Base-by-base conservation (phyloP, 495 filamentous ascomycete genomes). In the Copromyces sp. region DNA sequence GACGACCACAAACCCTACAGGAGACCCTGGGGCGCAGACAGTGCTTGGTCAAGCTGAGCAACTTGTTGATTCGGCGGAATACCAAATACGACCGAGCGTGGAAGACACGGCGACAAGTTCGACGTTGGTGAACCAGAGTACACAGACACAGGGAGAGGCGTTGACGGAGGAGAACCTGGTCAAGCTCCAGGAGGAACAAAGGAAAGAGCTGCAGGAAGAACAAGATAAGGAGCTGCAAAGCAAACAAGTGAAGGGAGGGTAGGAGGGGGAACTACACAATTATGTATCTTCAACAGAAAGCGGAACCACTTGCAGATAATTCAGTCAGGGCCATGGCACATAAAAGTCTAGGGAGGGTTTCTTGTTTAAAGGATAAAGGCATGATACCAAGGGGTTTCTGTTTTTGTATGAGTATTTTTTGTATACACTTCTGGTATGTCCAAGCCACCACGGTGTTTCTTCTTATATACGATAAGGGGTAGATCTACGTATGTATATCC, bases 161-260 rank as follows among this genome's bases (percentile, higher is more conserved):
- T 47, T 83, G 68, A 83, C 81, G 29, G 80, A 81, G 73, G 80
- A 80, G 70, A 83, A 83, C 70, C 74, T 83, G 11, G 76, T 76
- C 0, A 76, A 74, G 37, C 70, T 83, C 12, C 79, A 80, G 32
- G 44, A 81, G 44, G 76, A 68, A 61, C 73, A 44, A 20, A 24
- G 20, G 2, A 20, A 24, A 35, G 53, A 61, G 29, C 70, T 83
- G 16, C 79, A 80, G 32, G 41, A 81, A 42, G 76, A 68, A 61
- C 73, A 44, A 20, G 16, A n/a, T 5, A 20, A 37, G n/a, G 29
- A 65, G 29, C 14, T 65, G 53, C 29, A 65, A 65, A 65, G 53
- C 24, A 65, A 9, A 65, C 35, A 32, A 65, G 14, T 3, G 12
- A 35, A 37, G 53, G 53, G 14, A 17, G 20, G 20, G 20, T 2